Base-by-base conservation (phyloP, 768 basidiomycete species). In the Trametes cinnabarina region DNA sequence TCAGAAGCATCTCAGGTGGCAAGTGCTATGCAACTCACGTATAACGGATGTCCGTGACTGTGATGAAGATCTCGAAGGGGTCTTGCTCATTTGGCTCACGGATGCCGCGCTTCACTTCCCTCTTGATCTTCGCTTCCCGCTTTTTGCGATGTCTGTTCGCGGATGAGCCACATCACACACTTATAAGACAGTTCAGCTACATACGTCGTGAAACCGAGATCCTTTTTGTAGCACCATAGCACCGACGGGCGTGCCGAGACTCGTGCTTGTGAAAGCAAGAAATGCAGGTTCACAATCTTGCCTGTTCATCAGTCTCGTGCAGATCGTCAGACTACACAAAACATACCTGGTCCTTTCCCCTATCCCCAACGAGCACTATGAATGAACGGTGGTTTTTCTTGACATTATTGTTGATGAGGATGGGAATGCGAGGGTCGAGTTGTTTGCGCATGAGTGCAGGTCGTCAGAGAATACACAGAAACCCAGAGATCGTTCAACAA, bases 221-320 rank as follows among this genome's bases (percentile, higher is more conserved):
- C 95, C 70, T 98, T 98, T 76, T 97, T 98, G 80, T 99, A 99
- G 66, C 94, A 97, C 97, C 97, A 99, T 60, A 98, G 75, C 1
- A 97, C 94, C 7, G 89, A 92, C 2, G 94, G 94, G 15, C 94
- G 80, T 4, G 92, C 89, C 20, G 92, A 94, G 2, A 94, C 86
- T 52, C 90, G 82, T 14, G 90, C 90, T 77, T 98, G 95, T 0
- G 94, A 94, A 17, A 99, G 83, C 44, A 99, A 71, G 72, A 91
- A 98, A 73, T 99, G 96, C 26, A 99, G 79, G 71, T 98, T 98
- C 53, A 98, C 95, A 49, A 96, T 84, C 86, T 94, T 32, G 57
- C 2, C 1, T 5, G 2, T 17, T 54, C 28, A 55, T 60, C 17
- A 48, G 2, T 14, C 26, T 32, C 20, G 25, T 22, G 14, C 26